Evolutionary conservation across 2,329 filamentous ascomycete species (phyloP), one percentile per base, ranked within the genome.

Genomic region (Alternaria sp.): DNA sequence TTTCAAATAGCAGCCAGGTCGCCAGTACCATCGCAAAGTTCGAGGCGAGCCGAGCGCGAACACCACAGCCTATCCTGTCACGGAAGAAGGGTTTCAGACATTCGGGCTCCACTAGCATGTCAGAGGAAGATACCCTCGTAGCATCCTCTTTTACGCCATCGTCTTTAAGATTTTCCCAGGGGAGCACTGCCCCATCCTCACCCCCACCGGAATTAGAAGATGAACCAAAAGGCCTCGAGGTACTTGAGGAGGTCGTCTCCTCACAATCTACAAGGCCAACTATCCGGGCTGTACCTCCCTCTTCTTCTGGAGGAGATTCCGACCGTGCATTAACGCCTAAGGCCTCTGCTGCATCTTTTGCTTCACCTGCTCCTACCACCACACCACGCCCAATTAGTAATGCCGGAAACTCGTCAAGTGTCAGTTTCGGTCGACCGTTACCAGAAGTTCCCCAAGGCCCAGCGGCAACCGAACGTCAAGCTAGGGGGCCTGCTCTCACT

Each of bases 1-100:
- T 82, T 81, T 82, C 79, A 80, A 76, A 74, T 75, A 63, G 60
- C 28, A 75, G 71, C 61, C 65, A 68, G 60, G 76, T 78, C 64
- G 72, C 78, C 77, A 80, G 74, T 77, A 75, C 75, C 66, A 75
- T 79, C 66, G 75, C 79, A 64, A 79, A 76, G 66, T 73, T 78
- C 63, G 75, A 80, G 67, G 69, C 77, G 63, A 70, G 64, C 73
- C 71, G 72, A 50, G 69, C 71, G 65, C 73, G 76, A 63, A 71
- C 73, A 58, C 75, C 78, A 55, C 72, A 75, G 72, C 68, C 71
- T 61, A 73, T 77, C 69, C 68, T 77, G 56, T 70, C 74, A 58
- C 70, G 69, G 56, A 79, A 73, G 66, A 80, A 75, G 65, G 71
- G 72, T 64, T 65, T 71, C 70, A 75, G 79, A 68, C 75, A 76